Conservation (phyloP, 306 rosid species). For the Malus sieversii region DNA sequence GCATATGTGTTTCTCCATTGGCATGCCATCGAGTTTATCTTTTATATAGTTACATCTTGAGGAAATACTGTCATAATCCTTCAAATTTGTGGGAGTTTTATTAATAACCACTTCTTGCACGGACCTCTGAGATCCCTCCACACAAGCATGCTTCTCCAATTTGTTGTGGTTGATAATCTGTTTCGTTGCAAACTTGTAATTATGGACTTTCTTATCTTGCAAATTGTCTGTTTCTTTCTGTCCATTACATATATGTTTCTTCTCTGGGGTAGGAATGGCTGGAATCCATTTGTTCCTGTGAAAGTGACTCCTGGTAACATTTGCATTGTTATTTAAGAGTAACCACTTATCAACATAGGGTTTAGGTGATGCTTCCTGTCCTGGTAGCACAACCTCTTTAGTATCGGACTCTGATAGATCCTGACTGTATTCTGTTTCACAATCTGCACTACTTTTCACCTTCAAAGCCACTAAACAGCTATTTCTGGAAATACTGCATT, state of each 20-base stretch:
- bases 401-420: slow-evolving; percentile 22
- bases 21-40: background rate
- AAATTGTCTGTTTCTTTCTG: background rate
- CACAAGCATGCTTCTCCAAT: slow-evolving; percentile 4
- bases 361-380: slow-evolving; percentile 16
- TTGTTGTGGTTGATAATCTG: slow-evolving; percentile 9
- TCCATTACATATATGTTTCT: slow-evolving; percentile 10
- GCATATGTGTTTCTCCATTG: background rate
- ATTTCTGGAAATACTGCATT: slow-evolving; percentile 22
- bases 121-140: slow-evolving; percentile 1
- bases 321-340: slow-evolving; percentile 9
- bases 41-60: background rate
- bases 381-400: slow-evolving; percentile 8
- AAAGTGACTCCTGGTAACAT: slow-evolving; percentile 1
- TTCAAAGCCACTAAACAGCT: slow-evolving; percentile 25
- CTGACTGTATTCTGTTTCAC: slow-evolving; percentile 26
- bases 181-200: background rate
- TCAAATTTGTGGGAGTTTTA: slow-evolving; percentile 1
- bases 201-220: background rate
- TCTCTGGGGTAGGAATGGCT: slow-evolving; percentile 16
- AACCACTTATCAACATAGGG: slow-evolving; percentile 30
- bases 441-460: slow-evolving; percentile 16
- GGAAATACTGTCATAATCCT: background rate
- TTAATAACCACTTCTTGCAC: background rate
- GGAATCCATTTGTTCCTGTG: slow-evolving; percentile 16